phyloP scores from a whole-genome alignment of 345 rosid genomes.

The Clarkia xantiana region DNA sequence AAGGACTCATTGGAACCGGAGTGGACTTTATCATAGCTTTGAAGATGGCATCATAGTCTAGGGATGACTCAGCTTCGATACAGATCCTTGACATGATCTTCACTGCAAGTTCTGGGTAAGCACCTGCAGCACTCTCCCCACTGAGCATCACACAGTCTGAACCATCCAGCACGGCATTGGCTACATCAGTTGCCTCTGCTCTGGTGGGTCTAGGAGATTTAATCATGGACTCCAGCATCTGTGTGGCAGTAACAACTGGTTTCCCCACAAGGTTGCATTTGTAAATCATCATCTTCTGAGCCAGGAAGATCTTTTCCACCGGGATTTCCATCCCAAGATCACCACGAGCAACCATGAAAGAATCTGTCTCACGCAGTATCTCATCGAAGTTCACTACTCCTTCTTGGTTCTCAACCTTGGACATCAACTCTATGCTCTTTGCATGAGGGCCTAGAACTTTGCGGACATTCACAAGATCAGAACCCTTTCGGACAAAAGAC shows the following conservation, averaged over 20 bases:
- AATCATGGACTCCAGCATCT: conserved; percentile 29
- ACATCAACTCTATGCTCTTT: conserved; percentile 15
- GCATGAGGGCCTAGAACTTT: conserved; percentile 25
- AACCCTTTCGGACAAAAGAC: conserved; percentile 25
- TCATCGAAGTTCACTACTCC: conserved; percentile 10
- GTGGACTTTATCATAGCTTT: no score
- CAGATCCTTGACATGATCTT: no score
- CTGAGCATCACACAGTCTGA: conserved; percentile 2
- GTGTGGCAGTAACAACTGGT: conserved; percentile 26
- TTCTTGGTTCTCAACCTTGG: conserved; percentile 26
- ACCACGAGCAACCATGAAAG: conserved; percentile 33
- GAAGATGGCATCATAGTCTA: no score
- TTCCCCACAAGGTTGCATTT: conserved; percentile 22
- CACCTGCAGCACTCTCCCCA: conserved; percentile 1
- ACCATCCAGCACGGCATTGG: neutral
- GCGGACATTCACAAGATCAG: conserved; percentile 20
- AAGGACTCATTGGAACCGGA: neutral
- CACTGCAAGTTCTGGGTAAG: neutral
- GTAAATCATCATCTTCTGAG: conserved; percentile 27
- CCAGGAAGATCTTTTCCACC: conserved; percentile 23
- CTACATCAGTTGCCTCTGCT: conserved; percentile 7
- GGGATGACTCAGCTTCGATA: no score
- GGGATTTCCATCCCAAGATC: conserved; percentile 33
- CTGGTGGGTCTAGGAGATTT: neutral
- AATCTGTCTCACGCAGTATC: conserved; percentile 14